Conservation (phyloP, 1,139 yeast genomes). For the Saccharomyces hybrid region DNA sequence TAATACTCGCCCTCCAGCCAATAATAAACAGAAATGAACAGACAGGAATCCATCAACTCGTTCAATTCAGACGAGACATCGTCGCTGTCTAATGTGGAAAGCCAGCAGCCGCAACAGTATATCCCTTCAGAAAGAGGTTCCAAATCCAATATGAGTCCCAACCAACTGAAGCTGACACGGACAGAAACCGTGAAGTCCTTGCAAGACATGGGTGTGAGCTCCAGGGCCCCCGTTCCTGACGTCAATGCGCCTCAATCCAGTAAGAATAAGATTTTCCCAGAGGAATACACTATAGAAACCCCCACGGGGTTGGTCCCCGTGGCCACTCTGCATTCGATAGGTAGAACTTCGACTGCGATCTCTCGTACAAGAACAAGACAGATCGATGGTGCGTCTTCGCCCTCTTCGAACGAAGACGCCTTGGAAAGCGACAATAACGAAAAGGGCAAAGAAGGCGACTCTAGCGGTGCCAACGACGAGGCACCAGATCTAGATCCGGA, state of each 20-base stretch:
- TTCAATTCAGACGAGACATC: conserved; percentile 20
- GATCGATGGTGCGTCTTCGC: conserved; percentile 13
- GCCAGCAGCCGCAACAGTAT: conserved; percentile 21
- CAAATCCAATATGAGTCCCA: conserved; percentile 8
- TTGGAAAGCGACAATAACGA: not conserved
- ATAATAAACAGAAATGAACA: conserved; percentile 8
- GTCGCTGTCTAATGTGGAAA: conserved; percentile 11
- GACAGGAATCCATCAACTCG: conserved; percentile 19
- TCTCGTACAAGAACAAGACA: conserved; percentile 32
- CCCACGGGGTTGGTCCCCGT: conserved; percentile 79
- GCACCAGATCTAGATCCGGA: conserved; percentile 44
- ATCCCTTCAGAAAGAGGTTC: conserved; percentile 11
- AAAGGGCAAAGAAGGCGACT: conserved; percentile 24
- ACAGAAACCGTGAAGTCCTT: conserved; percentile 70
- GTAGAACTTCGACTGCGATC: conserved; percentile 44
- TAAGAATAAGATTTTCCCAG: conserved; percentile 74
- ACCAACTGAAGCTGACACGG: conserved; percentile 35
- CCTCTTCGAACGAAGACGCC: conserved; percentile 10
- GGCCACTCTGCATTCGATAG: conserved; percentile 56
- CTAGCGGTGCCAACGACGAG: conserved; percentile 19
- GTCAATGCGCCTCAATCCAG: conserved; percentile 52
- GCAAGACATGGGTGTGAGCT: conserved; percentile 51
- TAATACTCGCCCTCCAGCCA: not conserved
- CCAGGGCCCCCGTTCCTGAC: conserved; percentile 47
- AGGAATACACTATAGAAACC: conserved; percentile 82